phyloP scores from a whole-genome alignment of 805 yeast genomes.

The Myxozyma monticola region DNA sequence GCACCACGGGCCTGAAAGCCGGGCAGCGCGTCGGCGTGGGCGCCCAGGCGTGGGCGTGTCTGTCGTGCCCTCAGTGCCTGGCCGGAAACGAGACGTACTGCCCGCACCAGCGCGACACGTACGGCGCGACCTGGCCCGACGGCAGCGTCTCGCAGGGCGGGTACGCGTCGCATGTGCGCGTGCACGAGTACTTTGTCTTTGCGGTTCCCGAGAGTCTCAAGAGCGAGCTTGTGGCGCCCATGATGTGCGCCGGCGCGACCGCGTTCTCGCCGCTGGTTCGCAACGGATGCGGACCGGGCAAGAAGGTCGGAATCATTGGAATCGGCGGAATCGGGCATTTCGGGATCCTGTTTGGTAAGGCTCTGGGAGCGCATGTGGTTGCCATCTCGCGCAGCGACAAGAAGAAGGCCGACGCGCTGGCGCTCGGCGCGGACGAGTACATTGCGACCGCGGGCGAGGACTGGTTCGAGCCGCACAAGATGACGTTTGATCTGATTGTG shows the following conservation, averaged over 20 bases:
- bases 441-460: constrained; percentile 49
- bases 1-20: constrained; percentile 46
- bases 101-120: constrained; percentile 52
- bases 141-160: constrained; percentile 62
- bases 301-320: constrained; percentile 53
- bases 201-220: constrained; percentile 57
- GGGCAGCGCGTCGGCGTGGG: constrained; percentile 84
- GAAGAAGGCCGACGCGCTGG: constrained; percentile 53
- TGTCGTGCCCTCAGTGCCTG: constrained; percentile 60
- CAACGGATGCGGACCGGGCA: constrained; percentile 50
- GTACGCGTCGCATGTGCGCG: constrained; percentile 62
- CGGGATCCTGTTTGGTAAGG: constrained; percentile 57
- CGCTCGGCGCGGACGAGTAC: constrained; percentile 56
- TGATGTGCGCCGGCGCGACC: constrained; percentile 76
- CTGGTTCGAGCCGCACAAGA: constrained; percentile 38
- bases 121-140: constrained; percentile 48
- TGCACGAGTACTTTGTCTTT: constrained; percentile 60
- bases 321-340: constrained; percentile 68
- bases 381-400: constrained; percentile 54
- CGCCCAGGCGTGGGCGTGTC: constrained; percentile 63
- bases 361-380: constrained; percentile 64
- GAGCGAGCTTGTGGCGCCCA: constrained; percentile 61
- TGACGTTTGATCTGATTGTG: constrained; percentile 51
- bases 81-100: constrained; percentile 59
- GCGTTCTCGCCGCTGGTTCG: constrained; percentile 60